Percentiles rank a stretch among this genome's conserved stretches.
Evolutionary conservation across 805 yeast genomes (phyloP).

Genomic region (Candida piceae): DNA sequence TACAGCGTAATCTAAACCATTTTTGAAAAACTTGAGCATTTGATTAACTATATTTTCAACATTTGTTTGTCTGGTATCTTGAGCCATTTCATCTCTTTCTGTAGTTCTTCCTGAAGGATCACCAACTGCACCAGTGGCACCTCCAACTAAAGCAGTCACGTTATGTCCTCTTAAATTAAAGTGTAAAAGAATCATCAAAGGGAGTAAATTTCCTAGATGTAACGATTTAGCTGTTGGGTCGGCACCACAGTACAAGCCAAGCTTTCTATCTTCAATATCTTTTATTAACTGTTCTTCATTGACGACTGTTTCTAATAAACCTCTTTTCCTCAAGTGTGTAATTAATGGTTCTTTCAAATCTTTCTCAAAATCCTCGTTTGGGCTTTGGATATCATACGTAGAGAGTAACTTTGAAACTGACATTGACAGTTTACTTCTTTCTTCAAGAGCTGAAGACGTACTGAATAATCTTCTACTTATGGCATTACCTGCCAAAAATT

Average conservation of each 20-base stretch:
- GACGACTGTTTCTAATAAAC: slow-evolving; percentile 39
- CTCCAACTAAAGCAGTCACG: slow-evolving; percentile 82
- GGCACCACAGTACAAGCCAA: slow-evolving; percentile 85
- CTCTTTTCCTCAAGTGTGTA: slow-evolving; percentile 38
- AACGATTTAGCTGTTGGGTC: slow-evolving; percentile 91
- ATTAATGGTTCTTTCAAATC: slow-evolving; percentile 37
- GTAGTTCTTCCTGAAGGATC: slow-evolving; percentile 91
- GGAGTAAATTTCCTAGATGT: slow-evolving; percentile 87
- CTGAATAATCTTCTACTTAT: background rate
- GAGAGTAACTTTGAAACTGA: slow-evolving; percentile 18
- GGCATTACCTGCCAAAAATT: too few relatives aligned
- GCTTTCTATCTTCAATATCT: slow-evolving; percentile 27
- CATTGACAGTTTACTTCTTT: slow-evolving; percentile 6
- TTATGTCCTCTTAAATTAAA: slow-evolving; percentile 81
- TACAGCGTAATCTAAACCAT: slow-evolving; percentile 59
- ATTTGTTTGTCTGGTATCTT: slow-evolving; percentile 47
- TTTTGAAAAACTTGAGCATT: slow-evolving; percentile 51
- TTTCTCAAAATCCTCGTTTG: slow-evolving; percentile 18
- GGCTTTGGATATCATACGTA: slow-evolving; percentile 14
- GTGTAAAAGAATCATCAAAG: slow-evolving; percentile 79
- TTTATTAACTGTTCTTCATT: slow-evolving; percentile 28
- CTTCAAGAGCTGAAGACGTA: background rate
- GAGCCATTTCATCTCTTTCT: slow-evolving; percentile 62
- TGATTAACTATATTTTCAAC: slow-evolving; percentile 57
- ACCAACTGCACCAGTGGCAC: slow-evolving; percentile 94